Evolutionary conservation across 2,329 filamentous ascomycete genomes (phyloP).

Genomic region (Uncinocarpus reesii): DNA sequence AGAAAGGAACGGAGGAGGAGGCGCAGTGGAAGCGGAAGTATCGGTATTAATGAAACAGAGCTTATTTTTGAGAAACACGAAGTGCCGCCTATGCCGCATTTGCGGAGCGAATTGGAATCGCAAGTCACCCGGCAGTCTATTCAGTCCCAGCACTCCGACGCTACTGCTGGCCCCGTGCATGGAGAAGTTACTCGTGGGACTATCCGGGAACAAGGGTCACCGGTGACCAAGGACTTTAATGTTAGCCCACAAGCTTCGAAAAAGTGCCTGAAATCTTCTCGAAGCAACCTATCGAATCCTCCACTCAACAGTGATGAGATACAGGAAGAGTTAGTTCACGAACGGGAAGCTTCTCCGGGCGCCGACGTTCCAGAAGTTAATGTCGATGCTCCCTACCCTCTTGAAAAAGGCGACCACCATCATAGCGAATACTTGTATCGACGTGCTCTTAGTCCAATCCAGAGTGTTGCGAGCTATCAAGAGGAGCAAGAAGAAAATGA

Average conservation of each 20-base stretch:
- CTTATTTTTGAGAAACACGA: conserved; percentile 45
- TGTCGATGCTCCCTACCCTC: not conserved
- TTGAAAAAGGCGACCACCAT: not conserved
- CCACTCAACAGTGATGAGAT: conserved; percentile 2
- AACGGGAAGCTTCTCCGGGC: conserved; percentile 29
- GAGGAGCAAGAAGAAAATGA: conserved; percentile 56
- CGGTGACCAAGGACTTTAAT: conserved; percentile 53
- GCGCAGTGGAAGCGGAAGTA: conserved; percentile 42
- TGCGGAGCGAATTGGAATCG: conserved; percentile 76
- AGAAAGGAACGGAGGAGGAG: conserved; percentile 33
- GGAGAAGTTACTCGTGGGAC: conserved; percentile 55
- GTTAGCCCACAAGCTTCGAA: conserved; percentile 34
- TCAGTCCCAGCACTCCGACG: conserved; percentile 66
- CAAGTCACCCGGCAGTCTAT: conserved; percentile 84
- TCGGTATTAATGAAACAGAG: conserved; percentile 38
- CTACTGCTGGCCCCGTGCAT: conserved; percentile 57
- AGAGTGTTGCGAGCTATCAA: conserved; percentile 80
- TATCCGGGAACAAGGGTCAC: conserved; percentile 45
- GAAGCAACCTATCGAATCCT: conserved; percentile 4
- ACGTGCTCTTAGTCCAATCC: conserved; percentile 74
- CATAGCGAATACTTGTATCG: not conserved
- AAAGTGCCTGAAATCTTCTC: conserved; percentile 10
- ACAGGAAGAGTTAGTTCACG: not conserved
- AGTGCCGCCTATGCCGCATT: conserved; percentile 66
- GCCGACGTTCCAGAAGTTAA: conserved; percentile 13